Conservation (phyloP, 2,329 filamentous ascomycete genomes). For the Aspergillus sp. region DNA sequence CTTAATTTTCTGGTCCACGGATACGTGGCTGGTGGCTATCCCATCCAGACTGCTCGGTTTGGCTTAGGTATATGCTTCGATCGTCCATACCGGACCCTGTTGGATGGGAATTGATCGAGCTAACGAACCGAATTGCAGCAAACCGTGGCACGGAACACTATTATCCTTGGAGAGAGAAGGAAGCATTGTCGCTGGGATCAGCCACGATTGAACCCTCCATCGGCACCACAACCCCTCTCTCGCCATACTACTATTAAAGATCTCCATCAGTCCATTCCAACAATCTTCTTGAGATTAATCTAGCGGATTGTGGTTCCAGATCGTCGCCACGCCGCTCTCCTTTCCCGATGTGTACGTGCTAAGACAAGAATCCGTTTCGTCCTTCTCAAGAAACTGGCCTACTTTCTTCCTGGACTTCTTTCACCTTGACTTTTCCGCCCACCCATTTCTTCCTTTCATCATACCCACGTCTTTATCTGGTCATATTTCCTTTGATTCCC, state of each 20-base stretch:
- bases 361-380: background rate
- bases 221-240: background rate
- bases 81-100: background rate
- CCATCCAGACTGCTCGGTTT: too few relatives aligned
- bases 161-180: background rate
- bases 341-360: slow-evolving; percentile 22
- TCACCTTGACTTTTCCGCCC: background rate
- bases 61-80: background rate
- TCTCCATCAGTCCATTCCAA: background rate
- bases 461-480: slow-evolving; percentile 1
- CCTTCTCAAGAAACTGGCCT: background rate
- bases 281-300: background rate
- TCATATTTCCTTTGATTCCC: background rate
- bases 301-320: slow-evolving; percentile 9
- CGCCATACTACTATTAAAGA: background rate
- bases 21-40: slow-evolving; percentile 6
- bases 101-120: background rate
- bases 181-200: background rate
- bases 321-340: slow-evolving; percentile 11
- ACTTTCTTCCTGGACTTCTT: slow-evolving; percentile 3
- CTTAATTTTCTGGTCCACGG: background rate
- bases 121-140: background rate
- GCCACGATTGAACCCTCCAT: background rate
- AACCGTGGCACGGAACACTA: background rate
- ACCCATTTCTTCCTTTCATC: slow-evolving; percentile 3